Evolutionary conservation across 306 rosid genomes (phyloP), one percentile per base, ranked within the genome.

Genomic region (Pyrus betulifolia): DNA sequence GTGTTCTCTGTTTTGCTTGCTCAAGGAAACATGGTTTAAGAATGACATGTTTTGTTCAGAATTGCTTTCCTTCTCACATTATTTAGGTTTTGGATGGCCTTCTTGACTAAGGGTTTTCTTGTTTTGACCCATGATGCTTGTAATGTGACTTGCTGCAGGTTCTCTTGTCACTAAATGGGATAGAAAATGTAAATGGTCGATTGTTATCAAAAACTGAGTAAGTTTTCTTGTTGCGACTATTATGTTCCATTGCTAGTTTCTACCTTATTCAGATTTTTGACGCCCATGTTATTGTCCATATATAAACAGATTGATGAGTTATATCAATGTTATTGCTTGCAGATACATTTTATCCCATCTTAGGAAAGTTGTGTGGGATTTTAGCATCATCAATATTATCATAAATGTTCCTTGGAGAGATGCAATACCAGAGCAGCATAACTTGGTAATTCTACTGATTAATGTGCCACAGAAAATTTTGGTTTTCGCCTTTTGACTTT

Each of bases 191-290:
- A 70, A 70, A 82, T n/a, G 80, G 83, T 70, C 86, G 98, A 69
- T 80, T 92, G 72, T 44, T 78, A 45, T 92, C 93, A 73, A 95
- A 95, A 83, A 90, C 88, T 51, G 91, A 92, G 98, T 95, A 89
- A 75, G 95, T 74, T 76, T 66, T 76, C 68, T 69, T 85, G 68
- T 76, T 45, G 76, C 65, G 42, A 67, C 61, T 67, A 45, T 13
- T 80, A 70, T 74, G 44, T 67, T 82, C 40, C 45, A 11, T 75
- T 62, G 35, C 67, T 60, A 25, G 27, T 30, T 28, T 45, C 22
- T 7, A 33, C 63, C 62, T 35, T 42, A 12, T 8, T 38, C 35
- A 68, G 61, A 72, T 46, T 55, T 44, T 78, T 19, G 44, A 71
- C 31, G 15, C 23, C 42, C 27, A 30, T 49, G 73, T 19, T 44